Percentiles rank a stretch among this genome's conserved stretches.
Conservation (phyloP, 768 basidiomycete species). For the Leucocoprinus sp. region DNA sequence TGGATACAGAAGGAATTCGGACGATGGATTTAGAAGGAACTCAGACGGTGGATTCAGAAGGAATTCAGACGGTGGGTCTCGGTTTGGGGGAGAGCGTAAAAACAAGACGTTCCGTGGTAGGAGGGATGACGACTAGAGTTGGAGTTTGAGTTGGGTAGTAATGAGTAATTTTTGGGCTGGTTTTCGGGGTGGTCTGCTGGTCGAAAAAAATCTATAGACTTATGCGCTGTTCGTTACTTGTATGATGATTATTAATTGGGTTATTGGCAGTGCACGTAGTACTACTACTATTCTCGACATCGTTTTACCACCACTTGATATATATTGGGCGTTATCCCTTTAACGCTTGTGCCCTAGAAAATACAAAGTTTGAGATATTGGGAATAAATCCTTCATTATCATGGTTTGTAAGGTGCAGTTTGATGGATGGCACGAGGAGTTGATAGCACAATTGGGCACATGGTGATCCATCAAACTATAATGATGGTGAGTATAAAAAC, state of each 20-base stretch:
- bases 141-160: too few species aligned
- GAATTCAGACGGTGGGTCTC: not conserved
- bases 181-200: too few species aligned
- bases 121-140: not conserved
- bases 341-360: too few species aligned
- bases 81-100: not conserved
- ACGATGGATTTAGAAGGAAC: not conserved
- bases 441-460: too few species aligned
- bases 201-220: too few species aligned
- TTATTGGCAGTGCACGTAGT: not conserved
- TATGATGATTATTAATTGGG: conserved; percentile 1
- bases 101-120: not conserved
- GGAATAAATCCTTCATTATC: too few species aligned
- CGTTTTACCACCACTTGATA: not conserved
- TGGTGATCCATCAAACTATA: too few species aligned
- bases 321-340: not conserved
- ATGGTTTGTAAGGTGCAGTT: too few species aligned
- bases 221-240: not conserved
- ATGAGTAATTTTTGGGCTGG: not conserved
- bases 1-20: not conserved
- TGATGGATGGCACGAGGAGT: too few species aligned
- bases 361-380: too few species aligned
- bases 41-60: not conserved
- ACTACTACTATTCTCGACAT: not conserved
- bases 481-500: too few species aligned